Evolutionary conservation across 352 stramenopile species (phyloP).

Genomic region (Phytophthora europaea): DNA sequence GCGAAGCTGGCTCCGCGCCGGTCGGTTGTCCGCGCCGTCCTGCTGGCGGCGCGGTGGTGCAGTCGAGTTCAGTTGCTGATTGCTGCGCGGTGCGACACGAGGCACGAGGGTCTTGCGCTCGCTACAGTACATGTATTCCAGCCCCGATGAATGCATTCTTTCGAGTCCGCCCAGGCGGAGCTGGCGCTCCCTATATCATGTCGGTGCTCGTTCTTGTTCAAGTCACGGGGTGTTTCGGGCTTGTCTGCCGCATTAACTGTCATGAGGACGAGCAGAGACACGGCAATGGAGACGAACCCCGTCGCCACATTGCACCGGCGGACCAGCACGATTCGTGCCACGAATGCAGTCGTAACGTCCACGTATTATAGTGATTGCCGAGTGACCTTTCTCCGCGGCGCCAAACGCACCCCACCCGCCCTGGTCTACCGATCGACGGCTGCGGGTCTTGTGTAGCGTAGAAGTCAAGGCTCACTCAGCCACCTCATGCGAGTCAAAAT

Average conservation of each 20-base stretch:
- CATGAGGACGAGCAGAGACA: conserved; percentile 31
- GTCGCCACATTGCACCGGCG: conserved; percentile 14
- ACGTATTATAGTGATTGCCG: conserved; percentile 6
- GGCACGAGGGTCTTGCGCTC: background rate
- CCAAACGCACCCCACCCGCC: conserved; percentile 6
- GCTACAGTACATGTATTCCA: too few species aligned
- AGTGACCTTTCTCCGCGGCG: conserved; percentile 22
- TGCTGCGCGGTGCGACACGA: conserved; percentile 3
- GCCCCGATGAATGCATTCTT: conserved; percentile 23
- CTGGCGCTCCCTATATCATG: conserved; percentile 36
- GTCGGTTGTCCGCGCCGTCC: conserved; percentile 5
- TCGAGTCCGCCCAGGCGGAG: conserved; percentile 25
- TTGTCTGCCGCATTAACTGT: conserved; percentile 32
- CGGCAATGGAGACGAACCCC: conserved; percentile 12
- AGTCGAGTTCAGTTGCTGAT: conserved; percentile 14
- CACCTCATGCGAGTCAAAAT: conserved; percentile 23
- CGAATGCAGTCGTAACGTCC: conserved; percentile 1
- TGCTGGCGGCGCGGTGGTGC: background rate
- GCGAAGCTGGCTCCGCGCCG: conserved; percentile 20
- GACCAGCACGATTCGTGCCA: background rate
- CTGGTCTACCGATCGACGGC: conserved; percentile 3
- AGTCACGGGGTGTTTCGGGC: conserved; percentile 9
- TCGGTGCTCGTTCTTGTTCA: conserved; percentile 32
- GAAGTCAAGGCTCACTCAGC: conserved; percentile 16
- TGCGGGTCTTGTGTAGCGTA: conserved; percentile 14